Base-by-base conservation (phyloP, 2,329 filamentous ascomycete genomes). In the Curvularia sp. region DNA sequence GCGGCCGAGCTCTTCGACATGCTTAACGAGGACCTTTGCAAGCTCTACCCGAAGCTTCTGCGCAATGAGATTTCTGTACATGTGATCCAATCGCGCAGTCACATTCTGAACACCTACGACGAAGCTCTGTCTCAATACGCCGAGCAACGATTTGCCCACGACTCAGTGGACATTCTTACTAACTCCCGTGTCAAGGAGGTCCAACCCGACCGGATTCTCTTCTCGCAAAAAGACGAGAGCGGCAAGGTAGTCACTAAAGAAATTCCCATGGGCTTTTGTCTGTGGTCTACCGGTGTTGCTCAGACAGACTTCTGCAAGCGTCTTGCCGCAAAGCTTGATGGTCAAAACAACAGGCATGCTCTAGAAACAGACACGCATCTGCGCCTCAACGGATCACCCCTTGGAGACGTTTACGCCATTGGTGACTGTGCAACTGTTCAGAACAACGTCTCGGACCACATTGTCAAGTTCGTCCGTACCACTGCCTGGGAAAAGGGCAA, bases 31-130 rank as follows among this genome's bases (percentile, higher is more conserved):
- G 95, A 99, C 74, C 79, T 99, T 42, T 89, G 89, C 42, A 65
- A 69, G 49, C 58, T 67, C 12, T 99, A 97, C 77, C 95, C 95
- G 2, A 89, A 88, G 62, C 87, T 99, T 28, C 80, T 99, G n/a
- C 88, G 95, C 61, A 98, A 98, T 74, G 93, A 99, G 76, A 96
- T 99, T 48, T 98, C 95, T 0, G 94, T 99, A 1, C 96, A 99
- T 73, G 84, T 99, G 46, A 97, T 99, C 61, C 95, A 99, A 74
- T 96, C 92, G 70, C 87, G 95, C 58, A 89, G 90, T 39, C 95
- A 99, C 69, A 99, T 99, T 63, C 83, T 99, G 28, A 99, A 99
- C 80, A 99, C 95, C 0, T 99, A 99, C 74, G 95, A 99, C 65
- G 95, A 99, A 79, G 89, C 92, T 0, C 84, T 99, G 1, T 97